These are phyloP conservation scores for Lipomyces mesembrius DNA, from an alignment of 805 yeast species.

Conservation along the genomic window DNA sequence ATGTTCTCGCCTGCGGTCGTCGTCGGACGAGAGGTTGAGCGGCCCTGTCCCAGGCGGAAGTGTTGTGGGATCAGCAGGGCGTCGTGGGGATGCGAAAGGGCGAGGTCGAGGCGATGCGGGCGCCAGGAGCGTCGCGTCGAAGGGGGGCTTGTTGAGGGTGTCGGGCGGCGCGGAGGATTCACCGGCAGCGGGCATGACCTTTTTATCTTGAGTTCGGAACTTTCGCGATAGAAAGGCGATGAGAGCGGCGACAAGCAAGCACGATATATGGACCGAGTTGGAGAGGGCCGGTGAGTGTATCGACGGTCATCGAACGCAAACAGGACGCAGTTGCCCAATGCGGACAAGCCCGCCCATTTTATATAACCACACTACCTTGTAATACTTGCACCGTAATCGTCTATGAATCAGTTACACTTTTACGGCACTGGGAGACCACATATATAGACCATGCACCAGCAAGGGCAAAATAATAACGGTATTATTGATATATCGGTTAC, in stretches of 20 bases:
- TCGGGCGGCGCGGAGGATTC: background rate
- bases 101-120: background rate
- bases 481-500: too few relatives aligned
- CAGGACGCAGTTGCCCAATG: background rate
- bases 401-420: too few relatives aligned
- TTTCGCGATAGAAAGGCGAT: background rate
- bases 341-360: too few relatives aligned
- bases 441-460: too few relatives aligned
- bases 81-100: background rate
- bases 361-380: too few relatives aligned
- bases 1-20: background rate
- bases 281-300: background rate
- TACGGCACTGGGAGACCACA: too few relatives aligned
- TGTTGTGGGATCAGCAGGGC: conserved; percentile 42
- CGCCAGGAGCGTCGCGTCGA: background rate
- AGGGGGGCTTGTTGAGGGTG: background rate
- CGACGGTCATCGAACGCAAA: background rate
- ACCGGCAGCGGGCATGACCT: background rate
- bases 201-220: background rate
- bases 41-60: conserved; percentile 3
- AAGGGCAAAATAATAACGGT: too few relatives aligned
- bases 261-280: background rate
- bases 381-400: too few relatives aligned
- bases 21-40: conserved; percentile 7
- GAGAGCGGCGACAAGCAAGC: background rate